Base-by-base conservation (phyloP, 169 alveolate genomes). In the Amoebophrya sp. region DNA sequence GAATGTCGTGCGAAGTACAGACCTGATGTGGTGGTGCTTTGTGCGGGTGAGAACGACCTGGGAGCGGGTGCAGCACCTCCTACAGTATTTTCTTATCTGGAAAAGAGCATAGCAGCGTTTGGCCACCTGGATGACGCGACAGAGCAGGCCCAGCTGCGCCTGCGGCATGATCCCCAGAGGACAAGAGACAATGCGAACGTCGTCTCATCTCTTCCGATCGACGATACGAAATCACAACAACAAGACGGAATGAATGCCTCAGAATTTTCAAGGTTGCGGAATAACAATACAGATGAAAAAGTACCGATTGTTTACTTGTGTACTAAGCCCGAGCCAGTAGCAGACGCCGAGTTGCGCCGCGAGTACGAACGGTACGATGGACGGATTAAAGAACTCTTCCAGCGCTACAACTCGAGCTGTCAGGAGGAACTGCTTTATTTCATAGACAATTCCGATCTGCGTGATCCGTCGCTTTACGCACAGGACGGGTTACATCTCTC, bases 261-360 rank as follows among this genome's bases (percentile, higher is more conserved):
- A n/a, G n/a, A n/a, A n/a, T n/a, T n/a, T n/a, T n/a, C n/a, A n/a
- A n/a, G n/a, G n/a, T n/a, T n/a, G n/a, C n/a, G n/a, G n/a, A n/a
- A n/a, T n/a, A n/a, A n/a, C n/a, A n/a, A n/a, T n/a, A n/a, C n/a
- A n/a, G n/a, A n/a, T n/a, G n/a, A n/a, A 6, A 65, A 10, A 26
- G 38, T 65, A 29, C 83, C 83, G 36, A 65, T 65, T 18, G 2
- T 65, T 10, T 65, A 65, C 83, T 26, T 65, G 83, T 29, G 83
- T 36, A 65, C 83, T 6, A 65, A 65, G 83, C 83, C 83, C 33
- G 83, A 65, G 83, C 83, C 83, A 6, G n/a, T n/a, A n/a, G 83
- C 83, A 26, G n/a, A 29, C 39, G 83, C 18, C 3, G 18, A 29
- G 83, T 36, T 65, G 2, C 83, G 33, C 2, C 3, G 36, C 83